Conservation (phyloP, 2,329 filamentous ascomycete species). For the Neophaeococcomyces mojaviensis region DNA sequence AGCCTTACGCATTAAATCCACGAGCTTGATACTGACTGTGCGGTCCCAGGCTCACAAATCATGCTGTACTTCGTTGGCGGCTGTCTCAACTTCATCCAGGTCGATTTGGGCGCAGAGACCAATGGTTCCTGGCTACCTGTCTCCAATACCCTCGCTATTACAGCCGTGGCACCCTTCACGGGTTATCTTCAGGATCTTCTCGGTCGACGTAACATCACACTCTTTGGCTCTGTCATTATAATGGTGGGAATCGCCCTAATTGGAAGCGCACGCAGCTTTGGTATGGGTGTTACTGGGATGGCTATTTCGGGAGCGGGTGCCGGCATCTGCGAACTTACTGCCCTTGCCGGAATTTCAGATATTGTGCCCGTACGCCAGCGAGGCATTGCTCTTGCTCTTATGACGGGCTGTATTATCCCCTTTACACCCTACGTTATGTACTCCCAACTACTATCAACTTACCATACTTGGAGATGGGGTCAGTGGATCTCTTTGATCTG, state of each 20-base stretch:
- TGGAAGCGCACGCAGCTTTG: constrained; percentile 13
- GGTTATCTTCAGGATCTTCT: constrained; percentile 18
- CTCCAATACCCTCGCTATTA: constrained; percentile 13
- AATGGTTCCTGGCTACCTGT: constrained; percentile 13
- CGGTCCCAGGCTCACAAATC: constrained; percentile 14
- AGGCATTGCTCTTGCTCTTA: constrained; percentile 13
- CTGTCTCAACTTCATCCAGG: constrained; percentile 13
- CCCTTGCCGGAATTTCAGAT: constrained; percentile 16
- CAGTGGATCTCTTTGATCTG: constrained; percentile 17
- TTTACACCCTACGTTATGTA: constrained; percentile 17
- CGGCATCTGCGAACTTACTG: constrained; percentile 15
- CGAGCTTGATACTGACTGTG: background rate
- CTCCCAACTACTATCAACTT: constrained; percentile 12
- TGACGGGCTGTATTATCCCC: constrained; percentile 13
- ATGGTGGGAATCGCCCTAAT: constrained; percentile 14
- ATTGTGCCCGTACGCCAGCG: constrained; percentile 17
- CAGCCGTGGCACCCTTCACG: constrained; percentile 14
- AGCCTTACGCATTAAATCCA: no score
- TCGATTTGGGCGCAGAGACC: constrained; percentile 12
- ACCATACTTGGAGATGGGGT: constrained; percentile 17
- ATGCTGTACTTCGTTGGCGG: constrained; percentile 18
- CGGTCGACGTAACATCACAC: constrained; percentile 14
- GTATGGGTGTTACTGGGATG: constrained; percentile 13
- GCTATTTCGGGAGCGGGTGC: constrained; percentile 15
- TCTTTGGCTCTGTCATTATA: constrained; percentile 10